Evolutionary conservation across 495 filamentous ascomycete genomes (phyloP), one percentile per base, ranked within the genome.

Genomic region (Penicillium nucicola): DNA sequence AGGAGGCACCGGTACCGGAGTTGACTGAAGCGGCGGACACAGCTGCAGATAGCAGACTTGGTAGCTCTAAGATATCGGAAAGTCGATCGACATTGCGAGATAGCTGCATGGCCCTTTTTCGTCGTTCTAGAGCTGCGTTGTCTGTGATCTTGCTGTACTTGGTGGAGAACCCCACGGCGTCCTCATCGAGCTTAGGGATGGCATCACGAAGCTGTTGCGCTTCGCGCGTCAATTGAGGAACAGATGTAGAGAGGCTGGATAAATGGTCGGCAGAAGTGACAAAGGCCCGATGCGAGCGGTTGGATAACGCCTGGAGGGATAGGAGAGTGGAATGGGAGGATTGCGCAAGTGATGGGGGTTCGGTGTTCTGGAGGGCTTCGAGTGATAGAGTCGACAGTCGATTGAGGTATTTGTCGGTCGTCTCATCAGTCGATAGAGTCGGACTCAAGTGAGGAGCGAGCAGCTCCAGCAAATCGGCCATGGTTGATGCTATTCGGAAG

Each of bases 1-100:
- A 84, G 11, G 74, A 66, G 3, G 76, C 65, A 1, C 75, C 68
- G 5, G 70, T 64, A 22, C 72, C 70, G 1, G 75, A 73, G 54
- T 62, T 71, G 31, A 74, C 74, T 10, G 80, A 71, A 5, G 80
- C 76, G 0, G 83, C 79, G 13, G 84, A 81, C 18, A 92, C 87
- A 18, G 87, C 77, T 12, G 87, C 84, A 5, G 87, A 84, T 2
- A 99, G 83, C 30, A 97, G 72, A 1, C 88, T 87, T 2, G 95
- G 95, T 15, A 99, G 80, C 55, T 97, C 91, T 15, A 99, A 78
- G 20, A 99, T 86, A 62, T 97, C 92, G 17, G 91, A 86, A 13
- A 97, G 72, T 43, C 91, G 78, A 59, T 97, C 92, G 15, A 95
- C 84, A 61, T 97, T 97, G 38, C 87, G 79, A 2, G 87, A 82